Evolutionary conservation across 2,329 filamentous ascomycete genomes (phyloP), one percentile per base, ranked within the genome.

Genomic region (Paraphoma sp.): DNA sequence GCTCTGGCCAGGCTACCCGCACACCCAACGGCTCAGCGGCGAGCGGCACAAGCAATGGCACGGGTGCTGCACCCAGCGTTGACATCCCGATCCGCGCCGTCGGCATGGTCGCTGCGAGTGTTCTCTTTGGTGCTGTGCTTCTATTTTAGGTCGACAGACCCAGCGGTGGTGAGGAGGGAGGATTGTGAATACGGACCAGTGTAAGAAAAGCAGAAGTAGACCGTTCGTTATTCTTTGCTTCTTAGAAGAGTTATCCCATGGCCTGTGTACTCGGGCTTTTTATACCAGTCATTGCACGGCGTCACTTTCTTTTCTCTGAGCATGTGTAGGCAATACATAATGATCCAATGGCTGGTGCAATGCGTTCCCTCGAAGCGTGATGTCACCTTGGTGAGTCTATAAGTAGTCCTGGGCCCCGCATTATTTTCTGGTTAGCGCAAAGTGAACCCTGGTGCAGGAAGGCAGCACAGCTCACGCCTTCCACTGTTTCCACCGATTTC

Each of bases 101-200:
- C 52, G 67, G 65, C 18, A 64, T 73, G 56, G 53, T 73, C 33
- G 71, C 57, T 48, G 71, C 69, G 38, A 72, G 72, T 60, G 58
- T 70, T 45, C 44, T 74, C 41, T 68, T 76, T 60, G 70, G 73
- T 40, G 67, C 66, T 60, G 67, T 62, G 48, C 59, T 76, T 50
- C 38, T 74, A 45, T 65, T 75, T 56, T 75, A 70, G 60, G 51
- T 51, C 44, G 42, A 55, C 38, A 33, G 49, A 61, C 29, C n/a
- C 11, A 29, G 23, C 17, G 16, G 40, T 11, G 18, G 28, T 47
- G 40, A 42, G 40, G n/a, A 42, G 16, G n/a, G 40, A 16, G 40
- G 40, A 17, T 42, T 16, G 40, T 42, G 33, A 36, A 48, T 17
- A 45, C 16, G 48, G 41, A 18, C 17, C n/a, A 17, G 49, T 51